Base-by-base conservation (phyloP, 164 flowering plant genomes). In the Stephania japonica region DNA sequence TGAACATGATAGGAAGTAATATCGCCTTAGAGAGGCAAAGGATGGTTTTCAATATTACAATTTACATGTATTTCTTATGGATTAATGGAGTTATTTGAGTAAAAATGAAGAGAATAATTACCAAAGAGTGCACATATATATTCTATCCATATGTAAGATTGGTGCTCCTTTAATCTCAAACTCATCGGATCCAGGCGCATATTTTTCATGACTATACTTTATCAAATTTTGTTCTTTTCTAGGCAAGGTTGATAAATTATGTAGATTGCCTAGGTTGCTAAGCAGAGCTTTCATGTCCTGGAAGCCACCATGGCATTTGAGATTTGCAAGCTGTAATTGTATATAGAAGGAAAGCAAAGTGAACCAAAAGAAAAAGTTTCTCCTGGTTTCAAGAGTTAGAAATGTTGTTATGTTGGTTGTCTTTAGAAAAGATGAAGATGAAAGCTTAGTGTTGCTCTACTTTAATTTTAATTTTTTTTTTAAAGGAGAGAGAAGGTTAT, bases 401-500 rank as follows among this genome's bases (percentile, higher is more conserved):
- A 18, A 69, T 44, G 26, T 65, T 44, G 44, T 10, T 38, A 0
- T 24, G 44, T 16, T 25, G 75, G 63, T 18, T 6, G 75, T 47
- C 49, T 66, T 67, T 44, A 5, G 21, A 10, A 62, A 69, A 62
- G 19, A 19, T 1, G 5, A 43, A 14, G 59, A 25, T 25, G 42
- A 27, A 10, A 47, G 38, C 38, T 32, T 32, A 32, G 43, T 42
- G 44, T 42, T 64, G 25, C 43, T 32, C 43, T 32, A 32, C 38
- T 32, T 32, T 32, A 2, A 32, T 32, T 32, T 32, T 44, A 24
- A 2, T 19, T n/a, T 25, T 42, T 42, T 64, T 25, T 64, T 47
- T 49, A 5, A 7, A 6, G 44, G 38, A 49, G 50, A 69, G 42
- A 68, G 69, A 65, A 70, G 71, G 69, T 63, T 64, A 65, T 23